Base-by-base conservation (phyloP, 1,284 basidiomycete genomes). In the Ustilago trichophora region DNA sequence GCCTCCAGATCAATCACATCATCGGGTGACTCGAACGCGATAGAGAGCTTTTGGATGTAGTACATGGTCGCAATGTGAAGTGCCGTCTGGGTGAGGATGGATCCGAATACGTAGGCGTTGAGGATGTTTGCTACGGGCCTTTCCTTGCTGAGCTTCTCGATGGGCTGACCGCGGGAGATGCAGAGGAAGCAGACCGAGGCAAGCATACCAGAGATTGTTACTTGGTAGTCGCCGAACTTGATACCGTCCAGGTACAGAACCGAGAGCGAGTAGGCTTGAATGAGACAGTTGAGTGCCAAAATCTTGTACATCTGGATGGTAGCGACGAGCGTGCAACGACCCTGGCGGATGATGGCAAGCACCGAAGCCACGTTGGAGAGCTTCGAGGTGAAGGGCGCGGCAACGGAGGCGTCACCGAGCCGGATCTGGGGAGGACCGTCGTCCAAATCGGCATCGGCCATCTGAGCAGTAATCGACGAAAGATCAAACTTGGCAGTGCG, bases 261-360 rank as follows among this genome's bases (percentile, higher is more conserved):
- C 42, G 68, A 73, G 11, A 81, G 56, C 38, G 76, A 74, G 54
- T 81, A 77, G 8, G 79, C 79, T 57, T 73, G 72, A 44, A 79
- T 80, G 10, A 81, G 51, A 53, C 79, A 81, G 56, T 80, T 80
- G 37, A 80, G 67, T 38, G 79, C 79, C 6, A 81, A 63, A 34
- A 80, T 81, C 71, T 81, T 81, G 72, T 81, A 78, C 79, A 78
- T 80, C 63, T 81, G 79, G 36, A 78, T 76, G 34, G 76, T 78
- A 6, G 79, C 75, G 8, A 81, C 79, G 24, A 81, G 59, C 42
- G 78, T 80, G 33, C 73, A 80, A 11, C 79, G 46, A n/a, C 79
- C 79, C 44, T 81, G 79, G 10, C 78, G 67, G 43, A 81, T 76
- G 41, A 81, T 79, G 25, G 76, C 62, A 15, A 70, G 51, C 24